These are phyloP conservation scores for Clavulina sp. DNA, from an alignment of 768 basidiomycete genomes.

Conservation along the genomic window DNA sequence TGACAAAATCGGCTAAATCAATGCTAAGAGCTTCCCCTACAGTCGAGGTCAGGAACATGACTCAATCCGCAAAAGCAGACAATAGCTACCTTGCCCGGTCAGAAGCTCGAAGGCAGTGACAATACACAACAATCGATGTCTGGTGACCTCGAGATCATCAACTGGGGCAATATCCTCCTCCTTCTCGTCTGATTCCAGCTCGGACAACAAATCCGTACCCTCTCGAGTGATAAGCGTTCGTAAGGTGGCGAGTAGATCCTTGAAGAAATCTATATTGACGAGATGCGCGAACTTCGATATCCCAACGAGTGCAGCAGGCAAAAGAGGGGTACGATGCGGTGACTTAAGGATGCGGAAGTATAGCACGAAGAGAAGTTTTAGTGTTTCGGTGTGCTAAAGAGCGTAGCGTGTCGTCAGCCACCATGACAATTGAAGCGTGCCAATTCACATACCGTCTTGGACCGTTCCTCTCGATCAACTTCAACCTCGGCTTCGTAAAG, in stretches of 20 bases:
- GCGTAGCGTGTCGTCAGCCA: not conserved
- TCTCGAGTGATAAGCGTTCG: conserved; percentile 50
- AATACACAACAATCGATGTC: conserved; percentile 62
- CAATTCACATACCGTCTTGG: conserved; percentile 42
- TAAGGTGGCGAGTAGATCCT: conserved; percentile 77
- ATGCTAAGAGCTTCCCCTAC: conserved; percentile 93
- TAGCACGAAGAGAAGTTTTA: conserved; percentile 90
- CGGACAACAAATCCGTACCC: not conserved
- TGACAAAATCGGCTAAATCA: conserved; percentile 79
- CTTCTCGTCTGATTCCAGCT: conserved; percentile 22
- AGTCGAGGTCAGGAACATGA: conserved; percentile 8
- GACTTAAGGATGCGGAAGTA: conserved; percentile 94
- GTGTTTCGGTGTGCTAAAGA: conserved; percentile 83
- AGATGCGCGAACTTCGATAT: conserved; percentile 89
- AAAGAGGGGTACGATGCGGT: conserved; percentile 54
- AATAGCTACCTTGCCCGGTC: conserved; percentile 70
- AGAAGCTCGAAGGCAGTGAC: conserved; percentile 95
- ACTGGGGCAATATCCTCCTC: conserved; percentile 20
- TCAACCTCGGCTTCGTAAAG: conserved; percentile 89
- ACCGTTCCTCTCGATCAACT: conserved; percentile 81
- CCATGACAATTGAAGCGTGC: not conserved
- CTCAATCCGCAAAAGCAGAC: conserved; percentile 3
- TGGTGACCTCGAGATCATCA: conserved; percentile 27
- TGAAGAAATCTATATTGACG: conserved; percentile 97
- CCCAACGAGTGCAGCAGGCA: conserved; percentile 78